These are phyloP conservation scores for Mucor indicus DNA, from an alignment of 371 early-diverging fungal species.

Conservation along the genomic window DNA sequence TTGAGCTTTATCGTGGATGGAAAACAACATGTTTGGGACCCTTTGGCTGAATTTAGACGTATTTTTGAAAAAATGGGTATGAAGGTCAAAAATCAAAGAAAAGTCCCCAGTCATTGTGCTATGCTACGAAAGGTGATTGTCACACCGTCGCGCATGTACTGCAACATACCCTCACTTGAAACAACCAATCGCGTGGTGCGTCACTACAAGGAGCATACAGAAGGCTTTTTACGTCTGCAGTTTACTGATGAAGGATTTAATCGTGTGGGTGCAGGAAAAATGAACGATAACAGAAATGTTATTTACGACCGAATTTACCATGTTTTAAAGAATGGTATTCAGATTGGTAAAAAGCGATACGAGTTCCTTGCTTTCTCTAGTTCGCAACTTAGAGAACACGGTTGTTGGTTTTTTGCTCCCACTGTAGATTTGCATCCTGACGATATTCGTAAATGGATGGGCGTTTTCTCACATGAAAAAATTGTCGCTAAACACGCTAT, in stretches of 20 bases:
- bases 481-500: conserved; percentile 71
- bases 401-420: conserved; percentile 72
- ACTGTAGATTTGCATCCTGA: conserved; percentile 40
- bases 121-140: conserved; percentile 58
- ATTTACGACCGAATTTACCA: conserved; percentile 52
- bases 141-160: conserved; percentile 59
- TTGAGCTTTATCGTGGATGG: conserved; percentile 26
- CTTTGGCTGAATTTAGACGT: conserved; percentile 10
- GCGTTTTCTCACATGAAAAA: conserved; percentile 65
- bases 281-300: conserved; percentile 22
- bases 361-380: conserved; percentile 73
- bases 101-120: conserved; percentile 51
- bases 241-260: conserved; percentile 64
- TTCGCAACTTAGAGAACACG: conserved; percentile 67
- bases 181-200: conserved; percentile 69
- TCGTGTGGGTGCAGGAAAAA: conserved; percentile 24
- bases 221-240: conserved; percentile 68
- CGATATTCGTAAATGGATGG: conserved; percentile 71
- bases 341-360: conserved; percentile 56
- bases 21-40: conserved; percentile 42
- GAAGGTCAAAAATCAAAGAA: conserved; percentile 15
- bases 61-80: conserved; percentile 18
- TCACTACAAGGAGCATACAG: conserved; percentile 39
- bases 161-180: conserved; percentile 56
- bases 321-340: conserved; percentile 55